These are phyloP conservation scores for Mycena crocata DNA, from an alignment of 768 basidiomycete species.

Conservation along the genomic window DNA sequence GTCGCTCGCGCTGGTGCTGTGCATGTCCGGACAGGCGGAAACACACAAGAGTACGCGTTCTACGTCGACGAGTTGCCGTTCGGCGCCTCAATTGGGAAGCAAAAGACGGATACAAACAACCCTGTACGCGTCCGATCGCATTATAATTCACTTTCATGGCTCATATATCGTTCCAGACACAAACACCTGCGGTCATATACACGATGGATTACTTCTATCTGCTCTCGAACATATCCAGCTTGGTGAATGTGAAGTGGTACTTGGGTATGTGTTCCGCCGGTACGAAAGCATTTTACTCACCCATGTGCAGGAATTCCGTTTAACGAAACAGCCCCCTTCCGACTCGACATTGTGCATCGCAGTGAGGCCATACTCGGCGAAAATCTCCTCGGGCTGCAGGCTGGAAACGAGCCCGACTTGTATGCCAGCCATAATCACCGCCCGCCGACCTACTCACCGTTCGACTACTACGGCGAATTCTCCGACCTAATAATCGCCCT, in stretches of 20 bases:
- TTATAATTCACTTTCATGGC: background rate
- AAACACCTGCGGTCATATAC: slow-evolving; percentile 66
- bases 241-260: slow-evolving; percentile 66
- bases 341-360: slow-evolving; percentile 57
- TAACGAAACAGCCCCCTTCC: slow-evolving; percentile 61
- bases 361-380: slow-evolving; percentile 64
- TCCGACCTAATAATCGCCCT: slow-evolving; percentile 50
- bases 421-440: slow-evolving; percentile 45
- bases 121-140: slow-evolving; percentile 41
- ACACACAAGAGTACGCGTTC: slow-evolving; percentile 64
- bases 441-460: slow-evolving; percentile 18
- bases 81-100: slow-evolving; percentile 56
- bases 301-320: slow-evolving; percentile 62
- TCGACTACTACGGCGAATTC: slow-evolving; percentile 40
- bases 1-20: slow-evolving; percentile 61
- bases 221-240: slow-evolving; percentile 58
- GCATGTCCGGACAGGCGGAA: slow-evolving; percentile 66
- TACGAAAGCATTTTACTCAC: no score
- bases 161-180: slow-evolving; percentile 44
- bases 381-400: slow-evolving; percentile 63
- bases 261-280: slow-evolving; percentile 49
- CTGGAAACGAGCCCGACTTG: slow-evolving; percentile 73
- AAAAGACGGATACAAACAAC: slow-evolving; percentile 39
- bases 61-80: slow-evolving; percentile 48
- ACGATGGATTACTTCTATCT: slow-evolving; percentile 66